Percentiles rank a stretch among this genome's conserved stretches.
phyloP scores from a whole-genome alignment of 495 filamentous ascomycete genomes.

The Penicillium atrosanguineum region DNA sequence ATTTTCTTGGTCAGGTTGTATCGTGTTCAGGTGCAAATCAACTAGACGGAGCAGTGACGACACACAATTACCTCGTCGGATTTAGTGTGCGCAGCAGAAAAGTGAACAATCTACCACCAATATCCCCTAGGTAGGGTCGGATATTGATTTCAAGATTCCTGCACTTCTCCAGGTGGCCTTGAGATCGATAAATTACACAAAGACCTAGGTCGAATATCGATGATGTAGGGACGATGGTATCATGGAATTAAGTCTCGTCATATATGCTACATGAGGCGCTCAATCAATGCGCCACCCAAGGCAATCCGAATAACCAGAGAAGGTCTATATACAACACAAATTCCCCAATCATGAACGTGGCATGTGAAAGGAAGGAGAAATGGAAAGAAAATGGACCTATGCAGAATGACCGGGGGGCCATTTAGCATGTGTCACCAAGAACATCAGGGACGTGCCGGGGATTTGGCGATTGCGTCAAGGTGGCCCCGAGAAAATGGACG shows the following conservation, averaged over 20 bases:
- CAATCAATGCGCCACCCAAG: conserved; percentile 28
- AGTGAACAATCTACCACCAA: too few species aligned
- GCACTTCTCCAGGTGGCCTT: too few species aligned
- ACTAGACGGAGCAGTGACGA: too few species aligned
- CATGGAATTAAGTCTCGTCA: conserved; percentile 34
- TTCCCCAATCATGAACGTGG: conserved; percentile 28
- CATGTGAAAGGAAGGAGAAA: conserved; percentile 5
- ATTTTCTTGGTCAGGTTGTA: too few species aligned
- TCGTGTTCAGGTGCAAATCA: too few species aligned
- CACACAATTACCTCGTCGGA: too few species aligned
- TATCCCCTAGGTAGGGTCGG: too few species aligned
- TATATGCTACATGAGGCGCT: conserved; percentile 37
- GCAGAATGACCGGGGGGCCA: conserved; percentile 6
- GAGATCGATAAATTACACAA: too few species aligned
- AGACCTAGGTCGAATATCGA: too few species aligned
- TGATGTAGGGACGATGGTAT: conserved; percentile 21
- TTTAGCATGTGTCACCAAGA: conserved; percentile 8
- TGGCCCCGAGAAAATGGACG: conserved; percentile 8
- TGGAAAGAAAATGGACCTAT: conserved; percentile 1
- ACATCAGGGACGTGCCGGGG: conserved; percentile 2
- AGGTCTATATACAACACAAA: conserved; percentile 35
- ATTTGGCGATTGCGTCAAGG: background rate
- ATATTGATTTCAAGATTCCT: too few species aligned
- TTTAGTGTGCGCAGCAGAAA: too few species aligned
- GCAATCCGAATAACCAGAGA: conserved; percentile 24